Percentiles rank a stretch among this genome's conserved stretches.
phyloP scores from a whole-genome alignment of 805 yeast genomes.

The Sugiyamaella valdiviana region DNA sequence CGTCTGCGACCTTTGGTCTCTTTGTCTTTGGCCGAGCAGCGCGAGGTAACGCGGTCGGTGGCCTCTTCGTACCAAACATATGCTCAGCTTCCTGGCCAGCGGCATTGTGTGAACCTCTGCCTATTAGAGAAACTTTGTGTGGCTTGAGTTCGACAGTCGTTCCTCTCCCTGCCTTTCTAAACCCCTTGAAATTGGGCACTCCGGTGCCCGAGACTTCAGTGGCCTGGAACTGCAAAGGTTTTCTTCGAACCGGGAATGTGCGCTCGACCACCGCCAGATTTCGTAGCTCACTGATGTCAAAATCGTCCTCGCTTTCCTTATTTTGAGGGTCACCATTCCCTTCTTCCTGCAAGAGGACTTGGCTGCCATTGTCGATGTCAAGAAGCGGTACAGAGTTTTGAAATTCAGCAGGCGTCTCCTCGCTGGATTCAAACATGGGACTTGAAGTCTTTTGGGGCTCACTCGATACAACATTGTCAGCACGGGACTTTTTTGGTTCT shows the following conservation, averaged over 20 bases:
- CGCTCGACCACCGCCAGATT: constrained; percentile 17
- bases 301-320: neutral
- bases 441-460: too few relatives aligned
- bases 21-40: neutral
- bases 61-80: neutral
- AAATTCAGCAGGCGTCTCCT: neutral
- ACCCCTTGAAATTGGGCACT: constrained; percentile 20
- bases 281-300: constrained; percentile 9
- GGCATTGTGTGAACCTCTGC: neutral
- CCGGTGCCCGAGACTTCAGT: neutral
- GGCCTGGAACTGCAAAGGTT: neutral
- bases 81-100: neutral
- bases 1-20: neutral
- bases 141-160: neutral
- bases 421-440: too few relatives aligned
- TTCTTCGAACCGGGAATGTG: constrained; percentile 6
- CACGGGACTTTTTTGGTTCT: neutral
- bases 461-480: neutral
- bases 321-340: neutral
- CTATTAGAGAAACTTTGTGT: neutral
- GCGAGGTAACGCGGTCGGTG: too few relatives aligned
- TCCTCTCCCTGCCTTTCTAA: constrained; percentile 3
- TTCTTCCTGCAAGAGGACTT: too few relatives aligned
- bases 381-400: neutral
- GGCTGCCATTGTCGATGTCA: neutral